Percentiles rank a stretch among this genome's conserved stretches.
These are phyloP conservation scores for Verticillium tricorpus DNA, from an alignment of 2,329 filamentous ascomycete genomes.

Conservation along the genomic window DNA sequence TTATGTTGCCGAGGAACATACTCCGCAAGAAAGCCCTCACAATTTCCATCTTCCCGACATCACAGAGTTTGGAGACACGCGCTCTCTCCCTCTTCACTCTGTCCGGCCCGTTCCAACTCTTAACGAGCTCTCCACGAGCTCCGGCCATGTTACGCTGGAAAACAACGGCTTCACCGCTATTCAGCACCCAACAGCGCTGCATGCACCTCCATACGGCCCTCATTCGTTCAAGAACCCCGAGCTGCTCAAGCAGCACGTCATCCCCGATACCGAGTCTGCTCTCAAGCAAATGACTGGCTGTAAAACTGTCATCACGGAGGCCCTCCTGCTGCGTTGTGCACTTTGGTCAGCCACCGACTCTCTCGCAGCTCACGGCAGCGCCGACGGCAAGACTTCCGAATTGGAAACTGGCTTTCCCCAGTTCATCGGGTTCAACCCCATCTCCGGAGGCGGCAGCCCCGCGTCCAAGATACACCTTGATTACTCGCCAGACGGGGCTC, in stretches of 20 bases:
- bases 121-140: not conserved
- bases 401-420: slow-evolving; percentile 8
- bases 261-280: slow-evolving; percentile 19
- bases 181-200: slow-evolving; percentile 14
- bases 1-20: not conserved
- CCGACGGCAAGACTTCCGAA: not conserved
- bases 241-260: slow-evolving; percentile 17
- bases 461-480: slow-evolving; percentile 24
- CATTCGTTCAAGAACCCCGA: slow-evolving; percentile 16
- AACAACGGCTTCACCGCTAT: slow-evolving; percentile 14
- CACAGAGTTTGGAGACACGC: not conserved
- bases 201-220: slow-evolving; percentile 14
- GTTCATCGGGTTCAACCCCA: slow-evolving; percentile 17
- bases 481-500: slow-evolving; percentile 20
- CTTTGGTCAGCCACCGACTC: slow-evolving; percentile 1
- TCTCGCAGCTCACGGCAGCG: slow-evolving; percentile 8
- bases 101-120: not conserved
- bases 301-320: slow-evolving; percentile 18
- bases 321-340: slow-evolving; percentile 13
- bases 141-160: slow-evolving; percentile 2
- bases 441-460: slow-evolving; percentile 16
- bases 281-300: slow-evolving; percentile 20
- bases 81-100: not conserved
- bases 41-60: not conserved
- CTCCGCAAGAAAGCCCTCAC: not conserved